Conservation (phyloP, 2,329 filamentous ascomycete species). For the Sarocladium brachiariae region DNA sequence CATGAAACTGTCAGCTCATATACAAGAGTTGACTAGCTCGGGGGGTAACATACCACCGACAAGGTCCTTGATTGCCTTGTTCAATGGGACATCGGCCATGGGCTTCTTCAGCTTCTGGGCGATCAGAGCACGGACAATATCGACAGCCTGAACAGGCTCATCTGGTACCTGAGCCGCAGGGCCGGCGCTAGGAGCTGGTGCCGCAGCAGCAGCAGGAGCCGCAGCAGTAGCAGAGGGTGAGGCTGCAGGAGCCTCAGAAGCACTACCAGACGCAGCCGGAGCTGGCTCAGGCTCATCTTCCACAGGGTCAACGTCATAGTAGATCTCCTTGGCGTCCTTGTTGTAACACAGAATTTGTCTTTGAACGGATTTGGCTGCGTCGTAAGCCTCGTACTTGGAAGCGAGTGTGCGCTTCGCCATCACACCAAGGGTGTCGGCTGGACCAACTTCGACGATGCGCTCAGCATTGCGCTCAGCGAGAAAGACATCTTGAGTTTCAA, state of each 20-base stretch:
- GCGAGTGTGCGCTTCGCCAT: slow-evolving; percentile 96
- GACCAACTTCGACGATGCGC: slow-evolving; percentile 95
- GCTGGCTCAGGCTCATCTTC: slow-evolving; percentile 76
- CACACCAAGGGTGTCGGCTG: slow-evolving; percentile 90
- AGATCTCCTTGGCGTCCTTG: slow-evolving; percentile 98
- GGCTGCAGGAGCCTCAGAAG: slow-evolving; percentile 45
- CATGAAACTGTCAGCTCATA: slow-evolving; percentile 1
- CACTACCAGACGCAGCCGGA: slow-evolving; percentile 36
- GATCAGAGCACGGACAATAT: slow-evolving; percentile 82
- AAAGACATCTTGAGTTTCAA: slow-evolving; percentile 99
- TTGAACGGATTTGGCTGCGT: slow-evolving; percentile 92
- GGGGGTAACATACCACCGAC: slow-evolving; percentile 70
- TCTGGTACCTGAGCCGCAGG: slow-evolving; percentile 84
- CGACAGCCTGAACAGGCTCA: slow-evolving; percentile 77
- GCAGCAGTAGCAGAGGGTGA: slow-evolving; percentile 48
- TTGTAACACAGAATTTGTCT: slow-evolving; percentile 98
- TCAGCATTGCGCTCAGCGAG: slow-evolving; percentile 93
- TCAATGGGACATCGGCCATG: slow-evolving; percentile 78
- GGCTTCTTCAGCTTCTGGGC: slow-evolving; percentile 98
- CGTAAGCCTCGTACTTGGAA: slow-evolving; percentile 97
- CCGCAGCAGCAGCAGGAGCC: slow-evolving; percentile 46
- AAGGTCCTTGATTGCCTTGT: slow-evolving; percentile 96
- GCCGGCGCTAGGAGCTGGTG: slow-evolving; percentile 65
- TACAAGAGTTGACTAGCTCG: background rate
- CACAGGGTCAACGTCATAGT: slow-evolving; percentile 94